These are phyloP conservation scores for Aurifilum marmelostoma DNA, from an alignment of 2,329 filamentous ascomycete genomes.

Conservation along the genomic window DNA sequence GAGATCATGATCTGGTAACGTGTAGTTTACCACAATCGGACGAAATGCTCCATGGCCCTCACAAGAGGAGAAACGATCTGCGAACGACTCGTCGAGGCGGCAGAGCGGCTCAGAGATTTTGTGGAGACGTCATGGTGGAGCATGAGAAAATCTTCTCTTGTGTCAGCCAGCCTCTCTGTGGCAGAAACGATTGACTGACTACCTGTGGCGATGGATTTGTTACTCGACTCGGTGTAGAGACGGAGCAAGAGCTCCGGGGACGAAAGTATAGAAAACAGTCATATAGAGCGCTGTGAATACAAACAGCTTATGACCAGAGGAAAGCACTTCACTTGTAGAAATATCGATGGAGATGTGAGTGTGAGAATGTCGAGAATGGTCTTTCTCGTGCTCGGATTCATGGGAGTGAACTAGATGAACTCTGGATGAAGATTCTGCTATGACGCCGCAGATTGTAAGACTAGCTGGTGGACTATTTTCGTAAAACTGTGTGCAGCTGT, in stretches of 20 bases:
- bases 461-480: too few relatives aligned
- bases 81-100: slow-evolving; percentile 1
- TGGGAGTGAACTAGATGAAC: background rate
- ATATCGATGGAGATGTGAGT: background rate
- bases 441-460: too few relatives aligned
- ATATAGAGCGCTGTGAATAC: background rate
- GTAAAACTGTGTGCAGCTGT: too few relatives aligned
- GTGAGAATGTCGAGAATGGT: background rate
- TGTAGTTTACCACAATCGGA: slow-evolving; percentile 4
- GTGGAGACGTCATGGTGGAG: slow-evolving; percentile 12
- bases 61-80: slow-evolving; percentile 5
- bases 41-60: slow-evolving; percentile 4
- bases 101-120: slow-evolving; percentile 12
- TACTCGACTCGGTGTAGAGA: background rate
- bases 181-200: background rate
- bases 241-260: slow-evolving; percentile 6
- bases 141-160: background rate
- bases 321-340: background rate
- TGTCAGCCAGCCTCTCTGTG: too few relatives aligned
- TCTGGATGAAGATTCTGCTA: too few relatives aligned
- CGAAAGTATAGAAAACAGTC: background rate
- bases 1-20: background rate
- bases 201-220: background rate
- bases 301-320: background rate
- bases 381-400: background rate